Percentiles rank a stretch among this genome's conserved stretches.
phyloP scores from a whole-genome alignment of 257 asterid species.

The Ehretia macrophylla region DNA sequence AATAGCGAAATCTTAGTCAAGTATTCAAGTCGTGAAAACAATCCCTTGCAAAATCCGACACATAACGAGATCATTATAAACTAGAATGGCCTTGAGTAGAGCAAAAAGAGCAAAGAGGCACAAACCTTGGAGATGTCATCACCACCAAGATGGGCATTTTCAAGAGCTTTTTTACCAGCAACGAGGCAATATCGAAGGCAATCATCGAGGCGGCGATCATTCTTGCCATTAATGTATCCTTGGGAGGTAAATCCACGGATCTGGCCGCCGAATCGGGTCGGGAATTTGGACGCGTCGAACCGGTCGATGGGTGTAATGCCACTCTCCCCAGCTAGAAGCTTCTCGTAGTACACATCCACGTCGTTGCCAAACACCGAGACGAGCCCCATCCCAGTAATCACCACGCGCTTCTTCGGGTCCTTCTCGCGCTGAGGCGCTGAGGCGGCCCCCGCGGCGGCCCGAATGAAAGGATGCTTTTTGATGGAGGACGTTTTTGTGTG shows the following conservation, averaged over 20 bases:
- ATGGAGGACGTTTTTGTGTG: neutral
- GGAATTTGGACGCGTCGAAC: slow-evolving; percentile 37
- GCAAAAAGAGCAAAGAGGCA: neutral
- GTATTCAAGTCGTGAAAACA: no score
- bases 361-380: slow-evolving; percentile 49
- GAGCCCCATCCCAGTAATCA: slow-evolving; percentile 47
- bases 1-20: no score
- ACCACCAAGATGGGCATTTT: slow-evolving; percentile 32
- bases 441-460: slow-evolving; percentile 22
- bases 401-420: slow-evolving; percentile 43
- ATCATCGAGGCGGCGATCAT: slow-evolving; percentile 39
- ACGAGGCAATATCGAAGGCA: slow-evolving; percentile 44
- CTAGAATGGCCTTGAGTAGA: neutral
- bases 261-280: slow-evolving; percentile 42
- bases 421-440: slow-evolving; percentile 40
- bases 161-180: slow-evolving; percentile 40
- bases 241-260: slow-evolving; percentile 35
- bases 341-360: slow-evolving; percentile 35
- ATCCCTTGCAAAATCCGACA: no score
- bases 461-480: neutral
- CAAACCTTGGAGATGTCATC: slow-evolving; percentile 8
- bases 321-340: slow-evolving; percentile 41
- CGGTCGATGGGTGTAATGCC: slow-evolving; percentile 40
- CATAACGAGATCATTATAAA: no score
- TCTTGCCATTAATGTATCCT: slow-evolving; percentile 47